Evolutionary conservation across 306 rosid species (phyloP), one percentile per base, ranked within the genome.

Genomic region (Abrus precatorius): DNA sequence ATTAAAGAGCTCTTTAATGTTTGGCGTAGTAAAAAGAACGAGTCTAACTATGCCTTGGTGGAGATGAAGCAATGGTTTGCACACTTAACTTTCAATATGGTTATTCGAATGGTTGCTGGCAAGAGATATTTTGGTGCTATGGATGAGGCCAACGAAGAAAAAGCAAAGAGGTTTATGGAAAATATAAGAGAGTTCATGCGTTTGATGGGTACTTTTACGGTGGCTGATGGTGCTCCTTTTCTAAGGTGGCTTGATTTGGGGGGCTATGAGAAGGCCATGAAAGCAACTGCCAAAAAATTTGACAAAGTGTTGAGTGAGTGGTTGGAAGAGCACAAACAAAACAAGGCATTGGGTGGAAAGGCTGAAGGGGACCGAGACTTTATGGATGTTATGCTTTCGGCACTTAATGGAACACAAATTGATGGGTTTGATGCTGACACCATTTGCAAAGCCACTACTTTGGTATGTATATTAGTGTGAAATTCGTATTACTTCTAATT

Each of bases 201-300:
- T 1, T 43, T 82, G 5, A 28, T 75, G 12, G 85, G 85, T 8
- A 50, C 76, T 3, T 82, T 49, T 32, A 75, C 85, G 0, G 30
- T 82, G 32, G 81, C 66, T 0, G 85, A 82, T 50, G 82, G 6
- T n/a, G 55, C 75, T 48, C 85, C 85, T 50, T 76, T 5, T 8
- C 36, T 82, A 7, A 65, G 75, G 27, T 62, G 85, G 79, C 7
- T 84, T 30, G 85, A 84, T 84, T 44, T 80, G 0, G 87, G 87
- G 3, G 85, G 87, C 1, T 12, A 84, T 80, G 85, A 75, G 50
- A 84, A 80, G 6, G 61, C 47, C 5, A 84, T 84, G 87, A 84
- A 55, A 6, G 27, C 50, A 63, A 69, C 50, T 30, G 87, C 81
- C 1, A 33, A 53, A 10, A 77, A 84, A 34, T 34, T 84, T 47